These are phyloP conservation scores for Auricularia heimuer DNA, from an alignment of 768 basidiomycete genomes.

Conservation along the genomic window DNA sequence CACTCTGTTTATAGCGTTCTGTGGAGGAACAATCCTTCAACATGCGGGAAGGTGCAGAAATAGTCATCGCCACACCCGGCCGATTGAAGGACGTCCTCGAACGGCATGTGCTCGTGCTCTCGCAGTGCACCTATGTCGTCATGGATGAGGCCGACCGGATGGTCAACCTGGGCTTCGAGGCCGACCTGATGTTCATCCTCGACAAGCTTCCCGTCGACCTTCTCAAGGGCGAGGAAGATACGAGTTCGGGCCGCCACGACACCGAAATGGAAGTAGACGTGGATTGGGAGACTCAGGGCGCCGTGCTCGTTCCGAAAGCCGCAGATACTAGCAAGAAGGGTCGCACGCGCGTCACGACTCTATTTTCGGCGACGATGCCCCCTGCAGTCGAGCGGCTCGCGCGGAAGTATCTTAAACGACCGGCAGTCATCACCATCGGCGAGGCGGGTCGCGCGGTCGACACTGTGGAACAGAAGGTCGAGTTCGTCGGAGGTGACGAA, in stretches of 20 bases:
- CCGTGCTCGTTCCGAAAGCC: conserved; percentile 30
- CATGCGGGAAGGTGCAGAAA: conserved; percentile 95
- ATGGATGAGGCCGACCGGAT: conserved; percentile 99
- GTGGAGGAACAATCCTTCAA: conserved; percentile 98
- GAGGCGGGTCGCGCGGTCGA: conserved; percentile 97
- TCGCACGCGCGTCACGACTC: conserved; percentile 81
- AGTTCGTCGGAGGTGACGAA: conserved; percentile 87
- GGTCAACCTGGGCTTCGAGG: conserved; percentile 97
- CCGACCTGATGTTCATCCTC: conserved; percentile 86
- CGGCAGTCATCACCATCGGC: conserved; percentile 95
- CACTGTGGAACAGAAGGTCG: conserved; percentile 92
- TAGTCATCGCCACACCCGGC: conserved; percentile 97
- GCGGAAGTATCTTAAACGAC: conserved; percentile 84
- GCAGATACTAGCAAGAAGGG: conserved; percentile 41
- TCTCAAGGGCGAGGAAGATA: conserved; percentile 76
- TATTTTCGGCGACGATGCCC: conserved; percentile 99
- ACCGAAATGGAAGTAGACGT: conserved; percentile 61
- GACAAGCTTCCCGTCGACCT: conserved; percentile 83
- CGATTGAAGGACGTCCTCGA: conserved; percentile 97
- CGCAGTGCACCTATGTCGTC: conserved; percentile 96
- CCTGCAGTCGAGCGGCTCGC: conserved; percentile 92
- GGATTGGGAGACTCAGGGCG: conserved; percentile 37
- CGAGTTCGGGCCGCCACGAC: conserved; percentile 12
- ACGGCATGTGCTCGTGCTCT: conserved; percentile 87
- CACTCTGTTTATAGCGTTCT: conserved; percentile 44